Conservation (phyloP, 2,329 filamentous ascomycete genomes). For the Thermoascus crustaceus region DNA sequence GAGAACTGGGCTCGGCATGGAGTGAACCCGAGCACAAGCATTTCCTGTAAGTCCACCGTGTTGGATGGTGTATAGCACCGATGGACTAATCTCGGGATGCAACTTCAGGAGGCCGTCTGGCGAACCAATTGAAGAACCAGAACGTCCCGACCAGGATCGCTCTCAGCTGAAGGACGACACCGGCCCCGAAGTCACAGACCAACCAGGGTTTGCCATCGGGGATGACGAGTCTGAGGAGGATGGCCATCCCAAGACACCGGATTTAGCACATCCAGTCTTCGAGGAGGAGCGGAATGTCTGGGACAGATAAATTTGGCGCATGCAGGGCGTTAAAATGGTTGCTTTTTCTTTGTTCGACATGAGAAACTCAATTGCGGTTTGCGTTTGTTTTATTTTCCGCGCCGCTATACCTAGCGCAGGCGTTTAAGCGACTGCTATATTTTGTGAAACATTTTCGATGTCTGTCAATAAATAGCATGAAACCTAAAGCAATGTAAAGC, state of each 20-base stretch:
- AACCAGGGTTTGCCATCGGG: constrained; percentile 1
- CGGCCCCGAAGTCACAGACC: constrained; percentile 3
- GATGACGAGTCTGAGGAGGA: constrained; percentile 14
- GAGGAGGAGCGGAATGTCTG: constrained; percentile 26
- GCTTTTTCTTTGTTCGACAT: too few species aligned
- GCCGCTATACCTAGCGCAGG: too few species aligned
- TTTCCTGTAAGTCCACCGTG: constrained; percentile 22
- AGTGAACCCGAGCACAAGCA: constrained; percentile 39
- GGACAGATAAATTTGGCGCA: constrained; percentile 9
- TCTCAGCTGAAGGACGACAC: constrained; percentile 6
- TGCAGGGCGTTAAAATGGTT: not conserved
- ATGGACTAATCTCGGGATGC: too few species aligned
- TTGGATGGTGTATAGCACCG: constrained; percentile 3
- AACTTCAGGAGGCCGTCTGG: constrained; percentile 26
- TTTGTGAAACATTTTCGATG: too few species aligned
- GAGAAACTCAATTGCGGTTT: too few species aligned
- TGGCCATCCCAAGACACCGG: constrained; percentile 9
- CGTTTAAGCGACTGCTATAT: too few species aligned
- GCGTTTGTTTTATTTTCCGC: too few species aligned
- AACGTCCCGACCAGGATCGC: constrained; percentile 10
- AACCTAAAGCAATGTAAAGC: too few species aligned
- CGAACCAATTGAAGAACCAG: constrained; percentile 23
- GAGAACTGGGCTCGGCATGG: constrained; percentile 55
- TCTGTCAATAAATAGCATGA: too few species aligned
- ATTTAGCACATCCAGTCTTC: constrained; percentile 23